Percentiles rank a stretch among this genome's conserved stretches.
phyloP scores from a whole-genome alignment of 768 basidiomycete species.

The Cystofilobasidium macerans region DNA sequence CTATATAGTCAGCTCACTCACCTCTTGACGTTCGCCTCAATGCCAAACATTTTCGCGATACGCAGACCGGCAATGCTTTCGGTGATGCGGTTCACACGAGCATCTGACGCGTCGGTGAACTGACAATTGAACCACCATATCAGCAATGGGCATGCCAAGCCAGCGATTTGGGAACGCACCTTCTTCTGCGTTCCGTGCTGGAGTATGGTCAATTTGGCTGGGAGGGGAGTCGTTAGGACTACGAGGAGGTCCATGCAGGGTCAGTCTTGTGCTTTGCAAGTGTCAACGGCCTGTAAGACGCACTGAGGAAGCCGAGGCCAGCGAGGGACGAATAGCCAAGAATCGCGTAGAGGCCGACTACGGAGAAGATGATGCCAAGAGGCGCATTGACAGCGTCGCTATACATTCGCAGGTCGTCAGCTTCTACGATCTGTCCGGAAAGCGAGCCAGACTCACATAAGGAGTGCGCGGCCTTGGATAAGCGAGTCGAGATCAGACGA shows the following conservation, averaged over 20 bases:
- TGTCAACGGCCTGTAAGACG: not conserved
- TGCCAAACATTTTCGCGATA: slow-evolving; percentile 61
- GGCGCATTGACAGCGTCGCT: slow-evolving; percentile 38
- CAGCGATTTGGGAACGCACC: slow-evolving; percentile 31
- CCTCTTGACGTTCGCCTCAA: slow-evolving; percentile 45
- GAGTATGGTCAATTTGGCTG: slow-evolving; percentile 45
- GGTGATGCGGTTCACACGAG: slow-evolving; percentile 51
- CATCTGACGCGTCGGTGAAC: slow-evolving; percentile 43
- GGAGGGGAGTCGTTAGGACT: slow-evolving; percentile 49
- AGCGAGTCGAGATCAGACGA: slow-evolving; percentile 51
- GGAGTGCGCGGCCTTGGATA: slow-evolving; percentile 40
- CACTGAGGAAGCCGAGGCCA: slow-evolving; percentile 46
- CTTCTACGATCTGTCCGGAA: not conserved
- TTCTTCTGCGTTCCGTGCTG: slow-evolving; percentile 47
- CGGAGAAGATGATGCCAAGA: slow-evolving; percentile 41
- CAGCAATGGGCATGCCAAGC: too few relatives aligned
- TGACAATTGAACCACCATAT: slow-evolving; percentile 27
- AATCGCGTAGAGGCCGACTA: slow-evolving; percentile 43
- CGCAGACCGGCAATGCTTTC: slow-evolving; percentile 45
- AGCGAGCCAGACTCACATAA: slow-evolving; percentile 19
- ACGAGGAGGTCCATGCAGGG: not conserved
- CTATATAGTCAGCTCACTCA: too few relatives aligned
- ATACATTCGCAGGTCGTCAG: not conserved
- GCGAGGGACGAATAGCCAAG: slow-evolving; percentile 54
- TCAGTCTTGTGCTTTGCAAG: not conserved